phyloP scores from a whole-genome alignment of 352 stramenopile species.

The Phytophthora melonis region DNA sequence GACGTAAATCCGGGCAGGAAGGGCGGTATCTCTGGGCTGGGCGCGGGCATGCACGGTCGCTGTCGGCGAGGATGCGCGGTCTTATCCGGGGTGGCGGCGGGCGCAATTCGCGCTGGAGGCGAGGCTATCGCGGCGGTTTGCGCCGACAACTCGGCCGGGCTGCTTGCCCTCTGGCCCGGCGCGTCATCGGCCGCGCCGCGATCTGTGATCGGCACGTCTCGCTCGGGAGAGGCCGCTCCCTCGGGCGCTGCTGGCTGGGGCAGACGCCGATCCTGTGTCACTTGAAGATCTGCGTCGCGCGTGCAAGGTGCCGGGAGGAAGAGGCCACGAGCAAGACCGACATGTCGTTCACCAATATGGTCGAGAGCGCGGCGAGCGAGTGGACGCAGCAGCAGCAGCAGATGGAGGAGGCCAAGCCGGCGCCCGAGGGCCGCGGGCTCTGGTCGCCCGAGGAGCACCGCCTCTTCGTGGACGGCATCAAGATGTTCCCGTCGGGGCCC shows the following conservation, averaged over 20 bases:
- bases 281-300: constrained; percentile 68
- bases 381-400: constrained; percentile 38
- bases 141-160: constrained; percentile 5
- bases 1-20: background rate
- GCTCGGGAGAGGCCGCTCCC: constrained; percentile 19
- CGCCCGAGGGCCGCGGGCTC: constrained; percentile 64
- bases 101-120: constrained; percentile 9
- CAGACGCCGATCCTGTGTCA: constrained; percentile 45
- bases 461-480: constrained; percentile 81
- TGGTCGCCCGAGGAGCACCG: constrained; percentile 82
- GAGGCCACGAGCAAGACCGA: constrained; percentile 5
- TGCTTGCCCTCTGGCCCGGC: constrained; percentile 33
- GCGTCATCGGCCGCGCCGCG: constrained; percentile 33
- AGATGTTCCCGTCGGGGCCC: constrained; percentile 74
- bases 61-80: background rate
- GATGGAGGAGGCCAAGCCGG: constrained; percentile 42
- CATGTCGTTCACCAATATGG: constrained; percentile 50
- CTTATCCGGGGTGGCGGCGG: background rate
- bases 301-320: constrained; percentile 25
- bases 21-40: constrained; percentile 15
- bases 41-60: background rate
- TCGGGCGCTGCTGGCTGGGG: constrained; percentile 16
- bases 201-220: constrained; percentile 29
- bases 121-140: constrained; percentile 14
- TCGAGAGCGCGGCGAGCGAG: constrained; percentile 36